phyloP scores from a whole-genome alignment of 2,329 filamentous ascomycete genomes.

The Xylaria sp. region DNA sequence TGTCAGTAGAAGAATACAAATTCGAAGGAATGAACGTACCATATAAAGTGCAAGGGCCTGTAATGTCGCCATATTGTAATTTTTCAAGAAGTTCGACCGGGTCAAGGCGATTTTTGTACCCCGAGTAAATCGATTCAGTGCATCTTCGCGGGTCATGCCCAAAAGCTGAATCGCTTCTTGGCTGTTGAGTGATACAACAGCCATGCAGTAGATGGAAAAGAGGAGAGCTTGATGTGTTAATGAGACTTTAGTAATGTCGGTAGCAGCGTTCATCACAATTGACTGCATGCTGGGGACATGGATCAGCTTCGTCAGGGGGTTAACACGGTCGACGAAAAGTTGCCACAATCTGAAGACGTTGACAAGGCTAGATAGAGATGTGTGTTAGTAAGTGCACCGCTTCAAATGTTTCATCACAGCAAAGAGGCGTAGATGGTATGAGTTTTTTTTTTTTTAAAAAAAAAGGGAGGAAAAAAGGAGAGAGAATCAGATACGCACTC shows the following conservation, averaged over 20 bases:
- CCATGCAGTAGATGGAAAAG: conserved; percentile 60
- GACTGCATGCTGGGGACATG: conserved; percentile 64
- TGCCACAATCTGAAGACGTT: conserved; percentile 67
- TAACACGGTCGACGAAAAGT: conserved; percentile 64
- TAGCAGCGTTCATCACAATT: conserved; percentile 59
- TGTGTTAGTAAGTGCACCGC: conserved; percentile 20
- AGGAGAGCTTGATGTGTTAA: conserved; percentile 56
- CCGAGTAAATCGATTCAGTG: conserved; percentile 40
- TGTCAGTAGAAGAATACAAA: conserved; percentile 9
- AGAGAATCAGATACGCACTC: conserved; percentile 27
- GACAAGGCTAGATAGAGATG: conserved; percentile 28
- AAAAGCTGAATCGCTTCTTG: conserved; percentile 52
- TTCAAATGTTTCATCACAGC: neutral
- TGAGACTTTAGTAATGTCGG: conserved; percentile 54
- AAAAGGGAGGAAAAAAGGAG: no score
- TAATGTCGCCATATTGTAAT: conserved; percentile 49
- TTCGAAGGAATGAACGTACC: conserved; percentile 24
- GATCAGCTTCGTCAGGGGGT: conserved; percentile 66
- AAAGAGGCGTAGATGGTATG: neutral
- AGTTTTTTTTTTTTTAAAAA: no score
- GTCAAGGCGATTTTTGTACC: conserved; percentile 39
- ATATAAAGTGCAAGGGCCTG: conserved; percentile 51
- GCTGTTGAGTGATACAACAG: conserved; percentile 54
- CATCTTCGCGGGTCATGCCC: conserved; percentile 32
- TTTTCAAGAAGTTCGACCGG: conserved; percentile 50